These are phyloP conservation scores for Eucalyptus victrix DNA, from an alignment of 345 rosid genomes.

Conservation along the genomic window DNA sequence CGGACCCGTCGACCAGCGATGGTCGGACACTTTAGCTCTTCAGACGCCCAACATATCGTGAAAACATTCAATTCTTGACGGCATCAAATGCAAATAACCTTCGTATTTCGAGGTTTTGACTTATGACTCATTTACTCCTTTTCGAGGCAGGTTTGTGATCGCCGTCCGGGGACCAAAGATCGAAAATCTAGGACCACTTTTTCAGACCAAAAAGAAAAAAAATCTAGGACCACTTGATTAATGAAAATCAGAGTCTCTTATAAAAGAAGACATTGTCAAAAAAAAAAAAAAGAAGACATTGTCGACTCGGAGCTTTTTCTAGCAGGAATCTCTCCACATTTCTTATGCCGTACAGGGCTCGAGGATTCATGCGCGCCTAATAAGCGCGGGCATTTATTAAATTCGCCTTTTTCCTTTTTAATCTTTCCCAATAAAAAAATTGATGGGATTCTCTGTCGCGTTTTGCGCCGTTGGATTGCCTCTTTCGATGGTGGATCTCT, in stretches of 20 bases:
- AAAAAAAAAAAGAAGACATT: background rate
- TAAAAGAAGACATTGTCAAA: background rate
- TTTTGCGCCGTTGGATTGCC: background rate
- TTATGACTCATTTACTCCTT: background rate
- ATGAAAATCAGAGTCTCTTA: background rate
- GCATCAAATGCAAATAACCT: background rate
- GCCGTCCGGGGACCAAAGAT: background rate
- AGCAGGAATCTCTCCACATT: background rate
- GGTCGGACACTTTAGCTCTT: background rate
- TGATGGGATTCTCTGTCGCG: rapidly evolving
- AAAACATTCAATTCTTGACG: background rate
- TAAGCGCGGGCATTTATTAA: background rate
- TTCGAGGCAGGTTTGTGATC: background rate
- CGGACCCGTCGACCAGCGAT: background rate
- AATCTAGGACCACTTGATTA: background rate
- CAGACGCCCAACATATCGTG: rapidly evolving
- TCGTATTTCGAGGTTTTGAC: background rate
- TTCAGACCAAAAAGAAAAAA: too few species aligned
- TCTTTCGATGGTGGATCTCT: background rate
- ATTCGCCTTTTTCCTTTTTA: background rate
- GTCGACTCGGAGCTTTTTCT: background rate
- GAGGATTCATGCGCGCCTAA: background rate
- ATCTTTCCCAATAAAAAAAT: background rate
- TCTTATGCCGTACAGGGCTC: background rate
- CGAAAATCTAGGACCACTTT: background rate